These are phyloP conservation scores for Noccaea caerulescens DNA, from an alignment of 345 rosid genomes.

Conservation along the genomic window DNA sequence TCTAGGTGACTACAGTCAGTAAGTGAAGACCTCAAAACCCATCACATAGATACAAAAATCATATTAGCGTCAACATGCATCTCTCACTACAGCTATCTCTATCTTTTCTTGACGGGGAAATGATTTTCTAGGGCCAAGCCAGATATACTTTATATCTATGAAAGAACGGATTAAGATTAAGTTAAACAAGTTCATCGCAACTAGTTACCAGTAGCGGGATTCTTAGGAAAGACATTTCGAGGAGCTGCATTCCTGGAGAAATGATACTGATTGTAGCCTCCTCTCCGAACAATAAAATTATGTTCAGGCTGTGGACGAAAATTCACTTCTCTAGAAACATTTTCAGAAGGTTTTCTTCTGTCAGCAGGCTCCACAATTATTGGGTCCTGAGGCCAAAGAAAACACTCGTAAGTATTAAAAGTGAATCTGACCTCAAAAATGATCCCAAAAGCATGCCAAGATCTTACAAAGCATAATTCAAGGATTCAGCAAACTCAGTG, in stretches of 20 bases:
- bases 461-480: background rate
- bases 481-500: background rate
- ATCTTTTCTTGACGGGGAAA: background rate
- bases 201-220: constrained; percentile 29
- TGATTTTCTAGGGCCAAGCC: background rate
- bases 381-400: constrained; percentile 51
- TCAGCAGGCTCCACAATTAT: constrained; percentile 48
- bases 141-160: background rate
- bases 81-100: background rate
- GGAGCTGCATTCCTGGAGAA: constrained; percentile 46
- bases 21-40: background rate
- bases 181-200: background rate
- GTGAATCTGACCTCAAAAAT: background rate
- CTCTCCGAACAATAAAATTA: constrained; percentile 44
- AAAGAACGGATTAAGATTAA: background rate
- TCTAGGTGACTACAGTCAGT: background rate
- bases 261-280: constrained; percentile 44
- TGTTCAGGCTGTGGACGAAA: constrained; percentile 46
- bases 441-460: background rate
- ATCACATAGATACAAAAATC: background rate
- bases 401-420: constrained; percentile 17
- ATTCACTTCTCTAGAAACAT: constrained; percentile 41
- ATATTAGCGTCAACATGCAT: background rate
- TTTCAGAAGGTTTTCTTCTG: constrained; percentile 51
- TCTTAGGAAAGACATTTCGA: constrained; percentile 5